phyloP scores from a whole-genome alignment of 2,329 filamentous ascomycete genomes.

The Trichoderma lentiforme region DNA sequence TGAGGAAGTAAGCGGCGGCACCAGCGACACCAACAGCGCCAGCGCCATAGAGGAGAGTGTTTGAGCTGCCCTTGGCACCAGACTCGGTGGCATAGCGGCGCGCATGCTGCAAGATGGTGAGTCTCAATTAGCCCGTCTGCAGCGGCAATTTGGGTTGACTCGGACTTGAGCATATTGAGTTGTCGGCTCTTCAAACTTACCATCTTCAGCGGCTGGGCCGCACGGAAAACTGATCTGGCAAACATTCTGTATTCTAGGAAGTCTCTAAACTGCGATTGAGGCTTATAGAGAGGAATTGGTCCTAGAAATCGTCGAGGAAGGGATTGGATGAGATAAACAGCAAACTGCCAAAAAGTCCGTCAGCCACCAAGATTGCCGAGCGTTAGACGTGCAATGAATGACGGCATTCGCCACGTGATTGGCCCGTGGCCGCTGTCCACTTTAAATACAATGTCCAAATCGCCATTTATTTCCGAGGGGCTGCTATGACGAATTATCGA shows the following conservation, averaged over 20 bases:
- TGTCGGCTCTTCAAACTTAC: constrained; percentile 43
- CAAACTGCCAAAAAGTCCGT: not conserved
- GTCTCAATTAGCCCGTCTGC: not conserved
- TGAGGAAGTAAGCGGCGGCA: constrained; percentile 55
- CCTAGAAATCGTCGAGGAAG: not conserved
- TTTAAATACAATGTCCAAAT: not conserved
- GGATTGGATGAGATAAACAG: not conserved
- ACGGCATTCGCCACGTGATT: constrained; percentile 20
- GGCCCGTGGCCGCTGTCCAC: constrained; percentile 1
- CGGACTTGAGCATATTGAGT: not conserved
- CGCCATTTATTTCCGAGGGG: not conserved
- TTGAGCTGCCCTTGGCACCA: constrained; percentile 50
- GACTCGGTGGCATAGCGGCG: constrained; percentile 68
- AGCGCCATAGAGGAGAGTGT: constrained; percentile 58
- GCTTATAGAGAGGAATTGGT: not conserved
- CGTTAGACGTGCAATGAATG: not conserved
- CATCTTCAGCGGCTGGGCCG: constrained; percentile 62
- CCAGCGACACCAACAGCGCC: constrained; percentile 55
- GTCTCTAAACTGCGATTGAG: constrained; percentile 3
- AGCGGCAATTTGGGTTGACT: not conserved
- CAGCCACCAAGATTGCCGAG: constrained; percentile 7
- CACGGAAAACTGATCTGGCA: constrained; percentile 61
- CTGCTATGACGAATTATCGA: not conserved
- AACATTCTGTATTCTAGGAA: constrained; percentile 52
- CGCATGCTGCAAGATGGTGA: constrained; percentile 35